Evolutionary conservation across 495 filamentous ascomycete species (phyloP), one percentile per base, ranked within the genome.

Genomic region (Talaromyces thailandensis): DNA sequence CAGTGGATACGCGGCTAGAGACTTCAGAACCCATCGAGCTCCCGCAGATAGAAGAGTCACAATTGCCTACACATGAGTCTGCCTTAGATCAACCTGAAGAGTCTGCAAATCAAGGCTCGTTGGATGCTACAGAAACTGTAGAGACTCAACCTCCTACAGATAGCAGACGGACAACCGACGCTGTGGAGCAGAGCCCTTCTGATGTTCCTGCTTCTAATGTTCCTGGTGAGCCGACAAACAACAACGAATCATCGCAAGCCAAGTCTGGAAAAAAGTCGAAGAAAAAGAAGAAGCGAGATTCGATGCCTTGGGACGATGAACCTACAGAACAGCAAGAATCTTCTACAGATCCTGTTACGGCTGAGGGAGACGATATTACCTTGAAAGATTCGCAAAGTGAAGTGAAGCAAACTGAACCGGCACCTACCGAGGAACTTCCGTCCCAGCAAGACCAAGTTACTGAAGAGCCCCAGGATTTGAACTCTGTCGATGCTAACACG

Each of bases 281-380:
- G 61, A 69, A 64, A 62, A 73, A 77, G 66, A 80, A 80, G 69
- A 79, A 76, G 62, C 68, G 66, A 2, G 43, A 61, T 31, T 50
- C 59, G 52, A 61, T 50, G 43, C 43, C 23, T 2, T 59, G n/a
- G 57, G 35, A 59, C 11, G 35, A 48, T 16, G 35, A 43, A 45
- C 23, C 32, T 40, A 16, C 21, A 43, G 59, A 52, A 61, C 59
- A 50, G 35, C 37, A 51, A 7, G 45, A 32, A 1, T 31, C 45
- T 9, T 61, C 43, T 16, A 23, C 37, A 5, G 11, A 16, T 3
- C 6, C 18, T n/a, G 1, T 25, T 8, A 5, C 59, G 32, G 26
- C 9, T 21, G 40, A 61, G 24, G 25, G 11, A 32, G 25, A 52
- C 11, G 43, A 60, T 3, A 8, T 3, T 9, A 1, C 32, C 23